Evolutionary conservation across 768 basidiomycete genomes (phyloP).

Genomic region (Hydnomerulius pinastri): DNA sequence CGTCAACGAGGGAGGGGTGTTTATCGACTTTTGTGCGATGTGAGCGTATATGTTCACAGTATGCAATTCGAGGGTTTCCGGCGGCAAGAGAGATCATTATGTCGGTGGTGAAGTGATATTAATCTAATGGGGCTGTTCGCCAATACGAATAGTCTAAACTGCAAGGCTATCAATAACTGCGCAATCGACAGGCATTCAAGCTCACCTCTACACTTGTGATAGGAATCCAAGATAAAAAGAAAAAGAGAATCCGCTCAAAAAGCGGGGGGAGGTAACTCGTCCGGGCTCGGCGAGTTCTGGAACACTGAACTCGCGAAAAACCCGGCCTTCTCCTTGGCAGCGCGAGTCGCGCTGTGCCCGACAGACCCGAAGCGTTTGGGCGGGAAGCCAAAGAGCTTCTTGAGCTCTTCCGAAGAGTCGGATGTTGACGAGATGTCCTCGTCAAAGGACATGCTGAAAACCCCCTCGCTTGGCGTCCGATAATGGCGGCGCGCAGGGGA

Average conservation of each 20-base stretch:
- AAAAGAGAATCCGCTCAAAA: slow-evolving; percentile 48
- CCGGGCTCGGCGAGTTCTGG: slow-evolving; percentile 86
- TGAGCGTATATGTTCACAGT: slow-evolving; percentile 20
- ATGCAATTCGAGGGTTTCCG: slow-evolving; percentile 31
- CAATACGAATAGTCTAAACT: slow-evolving; percentile 42
- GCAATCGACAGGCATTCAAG: slow-evolving; percentile 1
- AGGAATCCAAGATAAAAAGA: slow-evolving; percentile 12
- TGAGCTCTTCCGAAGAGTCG: slow-evolving; percentile 39
- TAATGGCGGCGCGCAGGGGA: slow-evolving; percentile 47
- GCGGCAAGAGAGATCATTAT: slow-evolving; percentile 27
- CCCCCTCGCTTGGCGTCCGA: slow-evolving; percentile 69
- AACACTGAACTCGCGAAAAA: slow-evolving; percentile 82
- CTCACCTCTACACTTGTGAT: slow-evolving; percentile 45
- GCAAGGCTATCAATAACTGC: background rate
- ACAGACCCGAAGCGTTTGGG: slow-evolving; percentile 32
- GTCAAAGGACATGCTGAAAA: slow-evolving; percentile 77
- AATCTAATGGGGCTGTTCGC: slow-evolving; percentile 38
- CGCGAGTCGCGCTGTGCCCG: slow-evolving; percentile 26
- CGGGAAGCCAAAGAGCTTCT: slow-evolving; percentile 36
- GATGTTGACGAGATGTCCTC: slow-evolving; percentile 54
- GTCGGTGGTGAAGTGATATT: slow-evolving; percentile 34
- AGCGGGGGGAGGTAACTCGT: slow-evolving; percentile 72
- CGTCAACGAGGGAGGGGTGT: slow-evolving; percentile 6
- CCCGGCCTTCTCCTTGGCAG: slow-evolving; percentile 38
- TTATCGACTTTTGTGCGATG: slow-evolving; percentile 6